Percentiles rank a stretch among this genome's conserved stretches.
phyloP scores from a whole-genome alignment of 768 basidiomycete species.

The Lentinula edodes region DNA sequence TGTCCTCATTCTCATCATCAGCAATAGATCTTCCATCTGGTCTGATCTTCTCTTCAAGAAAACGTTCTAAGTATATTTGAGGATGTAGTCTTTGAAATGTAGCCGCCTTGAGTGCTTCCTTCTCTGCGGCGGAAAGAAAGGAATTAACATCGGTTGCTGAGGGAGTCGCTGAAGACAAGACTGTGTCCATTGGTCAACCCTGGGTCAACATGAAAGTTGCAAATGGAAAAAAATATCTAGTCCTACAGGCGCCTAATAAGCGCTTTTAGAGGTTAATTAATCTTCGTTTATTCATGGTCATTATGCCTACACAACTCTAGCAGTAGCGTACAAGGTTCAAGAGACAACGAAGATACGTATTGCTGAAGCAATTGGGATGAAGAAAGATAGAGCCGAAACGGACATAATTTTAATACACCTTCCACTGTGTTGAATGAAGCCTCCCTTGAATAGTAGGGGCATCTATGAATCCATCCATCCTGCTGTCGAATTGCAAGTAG shows the following conservation, averaged over 20 bases:
- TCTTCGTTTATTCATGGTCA: too few species aligned
- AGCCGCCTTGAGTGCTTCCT: constrained; percentile 37
- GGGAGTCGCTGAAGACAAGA: neutral
- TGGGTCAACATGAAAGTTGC: too few species aligned
- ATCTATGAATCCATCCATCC: neutral
- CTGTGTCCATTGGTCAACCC: too few species aligned
- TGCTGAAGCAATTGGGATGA: neutral
- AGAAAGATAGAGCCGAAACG: neutral
- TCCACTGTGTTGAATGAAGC: neutral
- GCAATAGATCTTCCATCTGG: constrained; percentile 65
- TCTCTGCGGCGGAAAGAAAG: neutral
- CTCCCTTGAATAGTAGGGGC: too few species aligned
- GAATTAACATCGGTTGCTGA: neutral
- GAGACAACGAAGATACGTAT: neutral
- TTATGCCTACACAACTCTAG: too few species aligned
- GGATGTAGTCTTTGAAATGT: constrained; percentile 91
- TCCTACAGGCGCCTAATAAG: too few species aligned
- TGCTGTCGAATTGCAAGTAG: too few species aligned
- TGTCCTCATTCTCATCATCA: constrained; percentile 15
- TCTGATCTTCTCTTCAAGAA: constrained; percentile 69
- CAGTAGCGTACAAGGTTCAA: neutral
- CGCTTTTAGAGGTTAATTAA: too few species aligned
- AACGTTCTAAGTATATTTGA: constrained; percentile 79
- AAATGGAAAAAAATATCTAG: too few species aligned
- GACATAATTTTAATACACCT: neutral